phyloP scores from a whole-genome alignment of 140 eudicot species.

The Bidens hawaiensis region DNA sequence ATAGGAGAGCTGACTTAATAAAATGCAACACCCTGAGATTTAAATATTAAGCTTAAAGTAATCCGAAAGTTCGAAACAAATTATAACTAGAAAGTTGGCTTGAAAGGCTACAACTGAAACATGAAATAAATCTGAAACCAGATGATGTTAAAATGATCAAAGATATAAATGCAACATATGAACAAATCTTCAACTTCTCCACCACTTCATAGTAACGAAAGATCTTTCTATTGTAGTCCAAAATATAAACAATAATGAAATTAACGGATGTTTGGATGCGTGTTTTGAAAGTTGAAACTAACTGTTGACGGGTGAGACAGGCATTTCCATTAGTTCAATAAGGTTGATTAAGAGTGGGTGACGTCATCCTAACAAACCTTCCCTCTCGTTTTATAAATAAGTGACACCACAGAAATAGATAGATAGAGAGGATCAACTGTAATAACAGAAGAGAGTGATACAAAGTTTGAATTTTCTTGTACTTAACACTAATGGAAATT shows the following conservation, averaged over 20 bases:
- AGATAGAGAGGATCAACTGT: neutral
- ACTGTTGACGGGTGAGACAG: neutral
- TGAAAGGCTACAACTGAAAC: neutral
- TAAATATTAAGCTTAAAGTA: conserved; percentile 2
- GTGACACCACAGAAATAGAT: neutral
- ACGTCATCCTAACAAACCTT: neutral
- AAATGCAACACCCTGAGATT: neutral
- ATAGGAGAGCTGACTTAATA: neutral
- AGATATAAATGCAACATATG: neutral
- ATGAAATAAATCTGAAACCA: neutral
- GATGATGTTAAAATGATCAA: neutral
- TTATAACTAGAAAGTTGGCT: neutral
- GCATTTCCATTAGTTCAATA: neutral
- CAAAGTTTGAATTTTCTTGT: neutral
- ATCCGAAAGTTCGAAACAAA: neutral
- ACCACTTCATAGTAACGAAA: neutral
- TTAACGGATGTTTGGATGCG: neutral
- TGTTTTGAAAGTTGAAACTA: neutral
- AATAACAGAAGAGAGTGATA: neutral
- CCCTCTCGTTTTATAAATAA: neutral
- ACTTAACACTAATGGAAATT: neutral
- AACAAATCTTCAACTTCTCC: neutral
- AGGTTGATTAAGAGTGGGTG: neutral
- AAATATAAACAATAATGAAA: neutral
- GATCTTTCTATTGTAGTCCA: neutral